phyloP scores from a whole-genome alignment of 176 grass and related monocot genomes.

The Lolium perenne region DNA sequence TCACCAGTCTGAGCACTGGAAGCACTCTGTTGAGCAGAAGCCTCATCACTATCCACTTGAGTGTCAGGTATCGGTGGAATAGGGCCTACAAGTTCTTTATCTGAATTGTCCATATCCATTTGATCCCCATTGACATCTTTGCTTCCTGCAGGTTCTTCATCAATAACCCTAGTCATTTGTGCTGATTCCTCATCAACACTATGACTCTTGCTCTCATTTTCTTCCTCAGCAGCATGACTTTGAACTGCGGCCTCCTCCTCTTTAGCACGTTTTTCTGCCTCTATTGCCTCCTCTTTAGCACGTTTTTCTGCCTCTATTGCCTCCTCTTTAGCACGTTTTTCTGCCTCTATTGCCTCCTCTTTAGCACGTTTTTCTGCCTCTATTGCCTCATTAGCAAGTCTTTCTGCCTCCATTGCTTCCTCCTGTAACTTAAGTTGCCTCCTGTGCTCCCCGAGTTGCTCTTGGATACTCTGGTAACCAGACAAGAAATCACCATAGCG shows the following conservation, averaged over 20 bases:
- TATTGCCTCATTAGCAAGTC: neutral
- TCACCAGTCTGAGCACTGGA: neutral
- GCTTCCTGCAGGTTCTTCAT: slow-evolving; percentile 34
- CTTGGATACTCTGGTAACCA: slow-evolving; percentile 53
- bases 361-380: slow-evolving; percentile 34
- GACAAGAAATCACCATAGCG: slow-evolving; percentile 68
- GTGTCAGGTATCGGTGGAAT: slow-evolving; percentile 25
- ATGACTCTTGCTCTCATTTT: slow-evolving; percentile 17
- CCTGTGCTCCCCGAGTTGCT: slow-evolving; percentile 66
- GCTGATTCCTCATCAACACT: slow-evolving; percentile 8
- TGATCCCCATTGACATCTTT: slow-evolving; percentile 27
- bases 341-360: slow-evolving; percentile 33
- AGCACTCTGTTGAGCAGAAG: neutral
- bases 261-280: slow-evolving; percentile 31
- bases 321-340: slow-evolving; percentile 31
- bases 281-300: slow-evolving; percentile 22
- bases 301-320: neutral
- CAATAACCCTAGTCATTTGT: neutral
- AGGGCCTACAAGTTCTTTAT: slow-evolving; percentile 38
- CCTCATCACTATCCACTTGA: neutral
- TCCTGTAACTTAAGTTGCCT: slow-evolving; percentile 44
- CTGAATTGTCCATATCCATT: slow-evolving; percentile 31
- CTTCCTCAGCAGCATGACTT: slow-evolving; percentile 20
- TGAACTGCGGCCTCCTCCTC: slow-evolving; percentile 14
- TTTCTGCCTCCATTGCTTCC: neutral